Conservation (phyloP, 257 asterid genomes). For the Solanum arcanum region DNA sequence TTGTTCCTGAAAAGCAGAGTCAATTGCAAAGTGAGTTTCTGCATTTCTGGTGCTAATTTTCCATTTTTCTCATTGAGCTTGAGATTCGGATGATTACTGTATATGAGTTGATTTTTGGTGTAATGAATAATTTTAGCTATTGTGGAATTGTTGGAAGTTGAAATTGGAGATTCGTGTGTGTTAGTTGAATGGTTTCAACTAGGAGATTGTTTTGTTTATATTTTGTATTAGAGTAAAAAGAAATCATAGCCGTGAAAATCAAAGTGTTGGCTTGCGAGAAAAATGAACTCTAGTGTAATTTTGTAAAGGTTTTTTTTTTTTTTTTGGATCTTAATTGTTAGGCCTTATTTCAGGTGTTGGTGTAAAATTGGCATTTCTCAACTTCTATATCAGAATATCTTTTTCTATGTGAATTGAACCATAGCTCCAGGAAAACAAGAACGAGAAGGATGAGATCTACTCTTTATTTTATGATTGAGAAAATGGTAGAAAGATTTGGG, state of each 20-base stretch:
- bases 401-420: neutral
- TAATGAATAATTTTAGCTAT: neutral
- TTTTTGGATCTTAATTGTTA: neutral
- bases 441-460: neutral
- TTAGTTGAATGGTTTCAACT: neutral
- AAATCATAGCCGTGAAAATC: neutral
- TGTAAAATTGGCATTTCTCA: neutral
- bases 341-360: neutral
- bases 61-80: neutral
- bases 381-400: neutral
- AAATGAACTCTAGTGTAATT: neutral
- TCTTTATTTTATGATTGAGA: neutral
- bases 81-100: neutral
- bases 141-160: neutral
- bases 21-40: neutral
- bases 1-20: neutral
- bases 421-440: neutral
- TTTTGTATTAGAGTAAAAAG: neutral
- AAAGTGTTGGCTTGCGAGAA: neutral
- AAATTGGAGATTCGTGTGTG: neutral
- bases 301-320: neutral
- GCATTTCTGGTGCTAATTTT: neutral
- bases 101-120: neutral
- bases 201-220: neutral
- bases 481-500: neutral